Evolutionary conservation across 805 yeast species (phyloP).

Genomic region (Yarrowia sp.): DNA sequence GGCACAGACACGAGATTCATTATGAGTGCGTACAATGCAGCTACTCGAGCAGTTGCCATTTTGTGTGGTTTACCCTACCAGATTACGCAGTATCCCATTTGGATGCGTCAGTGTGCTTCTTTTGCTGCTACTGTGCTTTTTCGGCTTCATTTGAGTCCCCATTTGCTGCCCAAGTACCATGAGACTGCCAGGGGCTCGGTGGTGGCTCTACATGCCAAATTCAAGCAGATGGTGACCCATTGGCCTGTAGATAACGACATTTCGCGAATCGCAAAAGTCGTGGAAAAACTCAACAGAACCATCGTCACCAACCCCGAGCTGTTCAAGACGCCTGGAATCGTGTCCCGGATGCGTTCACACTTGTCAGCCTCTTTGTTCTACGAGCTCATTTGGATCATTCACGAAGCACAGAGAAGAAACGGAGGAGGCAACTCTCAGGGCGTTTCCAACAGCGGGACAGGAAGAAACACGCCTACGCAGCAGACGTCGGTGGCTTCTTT

Average conservation of each 20-base stretch:
- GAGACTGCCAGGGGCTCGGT: constrained; percentile 90
- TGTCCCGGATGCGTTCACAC: constrained; percentile 86
- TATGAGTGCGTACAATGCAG: constrained; percentile 71
- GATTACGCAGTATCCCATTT: constrained; percentile 79
- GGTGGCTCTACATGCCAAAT: constrained; percentile 85
- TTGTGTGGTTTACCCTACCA: constrained; percentile 66
- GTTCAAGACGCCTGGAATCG: constrained; percentile 70
- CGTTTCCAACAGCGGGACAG: constrained; percentile 35
- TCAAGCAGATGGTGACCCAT: constrained; percentile 81
- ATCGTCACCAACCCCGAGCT: constrained; percentile 83
- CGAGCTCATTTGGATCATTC: constrained; percentile 90
- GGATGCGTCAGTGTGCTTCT: constrained; percentile 80
- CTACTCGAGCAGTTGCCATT: constrained; percentile 77
- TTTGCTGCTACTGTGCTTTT: constrained; percentile 72
- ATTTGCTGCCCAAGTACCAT: constrained; percentile 63
- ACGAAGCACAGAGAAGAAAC: constrained; percentile 81
- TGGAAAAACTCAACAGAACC: constrained; percentile 84
- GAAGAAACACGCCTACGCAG: constrained; percentile 26
- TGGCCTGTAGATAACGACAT: constrained; percentile 93
- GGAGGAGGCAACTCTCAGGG: constrained; percentile 28
- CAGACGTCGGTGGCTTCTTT: not conserved
- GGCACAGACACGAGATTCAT: constrained; percentile 85
- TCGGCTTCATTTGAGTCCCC: constrained; percentile 75
- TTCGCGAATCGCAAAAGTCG: constrained; percentile 83
- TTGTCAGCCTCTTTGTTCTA: constrained; percentile 86